Base-by-base conservation (phyloP, 2,329 filamentous ascomycete species). In the Trichoderma atrobrunneum region DNA sequence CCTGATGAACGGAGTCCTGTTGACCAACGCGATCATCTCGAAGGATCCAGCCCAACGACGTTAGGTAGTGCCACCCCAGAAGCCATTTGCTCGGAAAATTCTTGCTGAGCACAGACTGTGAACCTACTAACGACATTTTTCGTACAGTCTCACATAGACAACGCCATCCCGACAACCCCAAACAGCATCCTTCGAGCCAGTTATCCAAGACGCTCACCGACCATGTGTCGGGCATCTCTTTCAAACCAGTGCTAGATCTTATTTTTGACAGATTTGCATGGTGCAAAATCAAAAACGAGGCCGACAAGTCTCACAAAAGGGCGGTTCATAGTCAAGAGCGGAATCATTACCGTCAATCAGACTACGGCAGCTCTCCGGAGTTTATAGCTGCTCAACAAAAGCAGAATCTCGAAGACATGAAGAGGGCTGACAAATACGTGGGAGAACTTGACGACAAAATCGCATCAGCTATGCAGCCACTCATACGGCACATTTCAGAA, bases 191-290 rank as follows among this genome's bases (percentile, higher is more conserved):
- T 3, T 63, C 48, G 54, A 26, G 8, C 16, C 36, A 30, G 7
- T 18, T 61, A 59, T 30, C 65, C n/a, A 57, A 14, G 12, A 24
- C 48, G 32, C 32, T 32, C 3, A 11, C 21, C 11, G n/a, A 7
- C 8, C n/a, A 28, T 34, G 5, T 26, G 18, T 26, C 36, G 10
- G 68, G 70, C 12, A 12, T 30, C 18, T 67, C 74, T 3, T 66
- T 74, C 51, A 76, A 65, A 54, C 30, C 14, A 3, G 14, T 79
- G 2, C 70, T 74, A 18, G 75, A 78, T 14, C 39, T 76, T 2
- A n/a, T 79, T 7, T 75, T 74, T 26, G 75, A 80, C 8, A 75
- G 75, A 59, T 71, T 75, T 5, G 65, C 67, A 59, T 75, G 73
- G 66, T 76, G 69, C 18, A 73, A 73, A 43, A 72, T 75, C 21